Conservation (phyloP, 805 yeast species). For the Candida bentonensis region DNA sequence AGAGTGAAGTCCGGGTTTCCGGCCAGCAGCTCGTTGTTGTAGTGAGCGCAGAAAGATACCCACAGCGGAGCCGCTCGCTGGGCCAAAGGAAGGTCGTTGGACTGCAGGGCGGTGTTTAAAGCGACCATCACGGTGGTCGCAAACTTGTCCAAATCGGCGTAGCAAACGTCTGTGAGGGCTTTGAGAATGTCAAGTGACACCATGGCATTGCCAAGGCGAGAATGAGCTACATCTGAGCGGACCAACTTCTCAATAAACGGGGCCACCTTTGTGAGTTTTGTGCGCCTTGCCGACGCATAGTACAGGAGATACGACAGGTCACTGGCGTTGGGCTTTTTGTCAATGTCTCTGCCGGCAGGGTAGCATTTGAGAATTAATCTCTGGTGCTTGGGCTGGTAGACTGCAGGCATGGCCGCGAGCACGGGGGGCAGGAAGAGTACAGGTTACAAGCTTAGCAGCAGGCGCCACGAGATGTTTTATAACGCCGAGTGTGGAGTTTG, state of each 20-base stretch:
- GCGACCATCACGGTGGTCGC: slow-evolving; percentile 56
- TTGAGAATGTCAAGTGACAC: slow-evolving; percentile 64
- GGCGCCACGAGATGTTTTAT: too few species aligned
- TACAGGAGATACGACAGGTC: slow-evolving; percentile 78
- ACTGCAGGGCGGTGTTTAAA: slow-evolving; percentile 34
- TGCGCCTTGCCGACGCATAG: slow-evolving; percentile 81
- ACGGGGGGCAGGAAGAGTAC: too few species aligned
- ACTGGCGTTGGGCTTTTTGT: slow-evolving; percentile 84
- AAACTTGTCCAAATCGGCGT: slow-evolving; percentile 72
- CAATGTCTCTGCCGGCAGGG: slow-evolving; percentile 75
- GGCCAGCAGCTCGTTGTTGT: slow-evolving; percentile 48
- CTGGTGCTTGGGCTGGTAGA: slow-evolving; percentile 74
- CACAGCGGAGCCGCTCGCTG: slow-evolving; percentile 24
- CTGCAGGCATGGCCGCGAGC: too few species aligned
- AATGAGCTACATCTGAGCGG: slow-evolving; percentile 41
- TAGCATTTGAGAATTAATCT: slow-evolving; percentile 82
- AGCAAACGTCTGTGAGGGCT: slow-evolving; percentile 60
- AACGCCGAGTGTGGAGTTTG: too few species aligned
- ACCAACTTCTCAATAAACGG: slow-evolving; percentile 51
- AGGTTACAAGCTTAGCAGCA: too few species aligned
- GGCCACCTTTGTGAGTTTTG: slow-evolving; percentile 79
- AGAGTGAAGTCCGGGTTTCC: slow-evolving; percentile 49
- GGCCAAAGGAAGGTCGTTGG: slow-evolving; percentile 48
- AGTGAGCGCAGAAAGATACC: slow-evolving; percentile 29
- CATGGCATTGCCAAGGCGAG: slow-evolving; percentile 62